phyloP scores from a whole-genome alignment of 164 flowering plant genomes.

The Sextonia rubra region DNA sequence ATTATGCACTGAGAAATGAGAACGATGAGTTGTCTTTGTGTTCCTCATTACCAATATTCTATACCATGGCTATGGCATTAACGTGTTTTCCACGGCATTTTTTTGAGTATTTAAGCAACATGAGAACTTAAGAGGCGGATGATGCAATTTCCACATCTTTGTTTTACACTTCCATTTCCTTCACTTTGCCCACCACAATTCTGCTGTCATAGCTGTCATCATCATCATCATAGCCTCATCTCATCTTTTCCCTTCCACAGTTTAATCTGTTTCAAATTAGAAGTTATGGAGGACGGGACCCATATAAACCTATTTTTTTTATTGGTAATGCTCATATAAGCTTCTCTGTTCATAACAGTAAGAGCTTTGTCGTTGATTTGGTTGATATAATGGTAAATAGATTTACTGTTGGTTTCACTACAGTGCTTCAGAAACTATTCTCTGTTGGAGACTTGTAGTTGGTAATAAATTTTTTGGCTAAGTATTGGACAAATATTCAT shows the following conservation, averaged over 20 bases:
- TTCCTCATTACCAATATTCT: neutral
- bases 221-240: neutral
- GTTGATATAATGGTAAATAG: too few species aligned
- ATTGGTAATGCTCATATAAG: too few species aligned
- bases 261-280: neutral
- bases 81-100: neutral
- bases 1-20: neutral
- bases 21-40: neutral
- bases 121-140: neutral
- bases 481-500: slow-evolving; percentile 6
- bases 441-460: neutral
- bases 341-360: too few species aligned
- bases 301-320: too few species aligned
- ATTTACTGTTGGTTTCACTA: neutral
- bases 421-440: neutral
- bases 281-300: neutral
- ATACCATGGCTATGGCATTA: neutral
- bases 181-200: neutral
- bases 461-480: neutral
- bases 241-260: neutral
- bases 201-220: neutral
- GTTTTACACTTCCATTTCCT: neutral
- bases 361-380: too few species aligned
- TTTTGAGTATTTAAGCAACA: neutral
- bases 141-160: neutral